Base-by-base conservation (phyloP, 225 moss, liverwort and hornwort genomes). In the Physcomitrellopsis africana region DNA sequence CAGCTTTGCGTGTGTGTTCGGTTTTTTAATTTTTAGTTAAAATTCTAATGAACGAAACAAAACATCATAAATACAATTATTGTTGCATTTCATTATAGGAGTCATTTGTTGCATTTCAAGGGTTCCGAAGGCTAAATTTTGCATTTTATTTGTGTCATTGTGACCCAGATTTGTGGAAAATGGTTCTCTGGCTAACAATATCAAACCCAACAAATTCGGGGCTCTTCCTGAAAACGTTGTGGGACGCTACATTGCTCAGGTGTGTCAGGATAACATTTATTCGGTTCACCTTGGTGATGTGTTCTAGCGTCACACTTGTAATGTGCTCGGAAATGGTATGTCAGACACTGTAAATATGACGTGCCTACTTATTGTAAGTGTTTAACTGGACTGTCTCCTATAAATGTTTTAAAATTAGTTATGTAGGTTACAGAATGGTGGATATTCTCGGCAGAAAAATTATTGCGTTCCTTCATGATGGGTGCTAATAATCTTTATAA, bases 161-260 rank as follows among this genome's bases (percentile, higher is more conserved):
- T 51, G 66, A 68, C 26, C 41, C 57, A 91, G 93, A 80, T 93
- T 85, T 84, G 93, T 93, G 41, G 93, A 93, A 65, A 93, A 91
- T 91, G 93, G 93, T 66, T 93, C 93, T 37, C 87, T 93, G 72
- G 93, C 93, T 72, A 93, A 83, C 79, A 91, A 87, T 46, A 89
- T 93, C 67, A 93, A 93, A 77, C 93, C 93, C 51, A 93, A 86
- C 77, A 91, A 93, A 76, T 93, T 93, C 76, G 91, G 91, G 57
- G 91, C 93, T 52, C 85, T 93, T 70, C 91, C 91, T 53, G 93
- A 93, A 59, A 75, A 75, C 48, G 75, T 83, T 72, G 42, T 75
- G 87, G 78, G 93, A 76, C 66, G 91, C 85, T 93, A 93, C 59
- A 93, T 93, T 63, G 79, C 85, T 61, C 93, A 93, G 93, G 93